Evolutionary conservation across 2,329 filamentous ascomycete species (phyloP), one percentile per base, ranked within the genome.

Genomic region (Venturia pyrina): DNA sequence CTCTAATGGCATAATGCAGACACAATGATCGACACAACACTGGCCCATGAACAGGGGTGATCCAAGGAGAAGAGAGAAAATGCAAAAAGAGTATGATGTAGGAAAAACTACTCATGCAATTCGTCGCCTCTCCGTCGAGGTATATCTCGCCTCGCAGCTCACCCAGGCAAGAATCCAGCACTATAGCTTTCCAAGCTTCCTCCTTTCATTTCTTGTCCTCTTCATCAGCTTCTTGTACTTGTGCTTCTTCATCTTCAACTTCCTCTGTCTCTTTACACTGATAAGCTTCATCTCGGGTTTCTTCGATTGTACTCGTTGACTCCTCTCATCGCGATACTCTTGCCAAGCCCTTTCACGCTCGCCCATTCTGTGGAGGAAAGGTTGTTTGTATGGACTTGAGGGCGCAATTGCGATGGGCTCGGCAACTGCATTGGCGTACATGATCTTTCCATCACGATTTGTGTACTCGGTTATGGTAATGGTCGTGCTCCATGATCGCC

Each of bases 211-310:
- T 76, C 93, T 87, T 74, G 93, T 97, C 78, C 87, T 85, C 83
- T 89, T 90, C 90, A 96, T 92, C 71, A 98, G 82, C 86, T 99
- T 99, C 92, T 97, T 98, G 80, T 96, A 96, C 87, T 99, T 99
- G 85, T 98, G 93, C 86, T 98, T 99, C 90, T 99, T 99, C 93
- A 99, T 99, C 86, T 92, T 96, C 74, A 97, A 81, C 81, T 95
- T 96, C 75, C 92, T 84, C 79, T 96, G 91, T 77, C 95, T 85
- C 83, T 89, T 92, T 71, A 97, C 93, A 74, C 91, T 96, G 75
- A 99, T 91, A 69, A 91, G 85, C 68, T 88, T 80, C 88, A 96
- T 93, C 67, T 76, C 69, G 21, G 72, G 73, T 68, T 73, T 71
- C 72, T 75, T 67, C 41, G 17, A 44, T 57, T 43, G 44, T 65